Base-by-base conservation (phyloP, 345 rosid species). In the Eucalyptus marginata region DNA sequence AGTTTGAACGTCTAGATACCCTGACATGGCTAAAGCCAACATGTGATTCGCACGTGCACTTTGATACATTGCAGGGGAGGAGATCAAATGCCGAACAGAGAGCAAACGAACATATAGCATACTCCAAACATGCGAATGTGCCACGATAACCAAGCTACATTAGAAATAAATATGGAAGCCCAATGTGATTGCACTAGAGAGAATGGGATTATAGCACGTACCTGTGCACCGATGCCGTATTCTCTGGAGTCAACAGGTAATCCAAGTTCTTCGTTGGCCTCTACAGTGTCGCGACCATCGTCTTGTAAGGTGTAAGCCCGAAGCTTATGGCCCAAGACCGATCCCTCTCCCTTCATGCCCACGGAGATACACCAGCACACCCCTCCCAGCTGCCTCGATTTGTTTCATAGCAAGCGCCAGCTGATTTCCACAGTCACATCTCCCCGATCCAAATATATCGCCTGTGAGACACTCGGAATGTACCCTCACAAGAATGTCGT, bases 381-480 rank as follows among this genome's bases (percentile, higher is more conserved):
- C 99, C 79, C 91, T 91, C 51, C 98, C 98, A 33, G 92, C 93
- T 47, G 95, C 97, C 92, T 96, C 98, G 49, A 97, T 96, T 92
- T 94, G 95, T 90, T 93, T 91, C 96, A 97, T 96, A 68, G 99
- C 99, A 50, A 95, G 94, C 3, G 95, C 95, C 88, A 97, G 89
- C 80, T 96, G 97, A 88, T 94, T 92, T 13, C 98, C 97, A 87
- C 99, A 96, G 84, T 92, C 95, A 50, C 97, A 96, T 93, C 97
- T 91, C 20, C 96, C 95, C 8, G 97, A 96, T 29, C 99, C 99
- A 86, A 97, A 96, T 91, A 96, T 96, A 90, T 97, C 99, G n/a
- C 98, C 98, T 2, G 99, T 95, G 54, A 97, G 95, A 93, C 99
- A 96, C 49, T 97, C 99, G 0, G 99, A 95, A 71, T 97, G 98